Percentiles rank a stretch among this genome's conserved stretches.
Evolutionary conservation across 2,329 filamentous ascomycete species (phyloP).

Genomic region (Davidsoniella eucalypti): DNA sequence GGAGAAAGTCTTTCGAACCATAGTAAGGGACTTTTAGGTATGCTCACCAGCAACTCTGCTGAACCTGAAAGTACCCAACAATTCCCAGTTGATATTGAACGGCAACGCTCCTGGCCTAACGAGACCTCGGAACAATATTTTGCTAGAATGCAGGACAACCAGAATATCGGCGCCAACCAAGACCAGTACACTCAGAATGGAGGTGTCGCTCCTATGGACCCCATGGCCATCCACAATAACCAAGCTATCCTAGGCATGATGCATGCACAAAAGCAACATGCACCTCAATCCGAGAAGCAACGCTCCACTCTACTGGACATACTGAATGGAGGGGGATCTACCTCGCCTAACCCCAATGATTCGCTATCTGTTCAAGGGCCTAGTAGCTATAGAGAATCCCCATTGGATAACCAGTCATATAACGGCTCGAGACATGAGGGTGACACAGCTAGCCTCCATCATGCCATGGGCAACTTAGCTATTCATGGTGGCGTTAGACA

Average conservation of each 20-base stretch:
- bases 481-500: slow-evolving; percentile 11
- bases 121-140: slow-evolving; percentile 7
- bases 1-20: slow-evolving; percentile 19
- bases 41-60: slow-evolving; percentile 21
- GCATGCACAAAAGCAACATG: slow-evolving; percentile 11
- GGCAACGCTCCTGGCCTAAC: slow-evolving; percentile 8
- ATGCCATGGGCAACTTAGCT: slow-evolving; percentile 10
- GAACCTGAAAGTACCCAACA: not conserved
- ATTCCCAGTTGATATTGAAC: not conserved
- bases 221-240: slow-evolving; percentile 11
- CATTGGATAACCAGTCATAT: slow-evolving; percentile 9
- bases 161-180: not conserved
- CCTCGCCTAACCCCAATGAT: not conserved
- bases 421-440: slow-evolving; percentile 1
- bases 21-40: slow-evolving; percentile 23
- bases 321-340: slow-evolving; percentile 28
- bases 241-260: slow-evolving; percentile 11
- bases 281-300: slow-evolving; percentile 20
- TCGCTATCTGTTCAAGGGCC: not conserved
- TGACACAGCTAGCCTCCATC: slow-evolving; percentile 6
- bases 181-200: not conserved
- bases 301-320: slow-evolving; percentile 34
- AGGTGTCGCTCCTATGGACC: slow-evolving; percentile 3
- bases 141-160: slow-evolving; percentile 5
- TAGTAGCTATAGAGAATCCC: slow-evolving; percentile 11